Evolutionary conservation across 257 asterid species (phyloP), one percentile per base, ranked within the genome.

Genomic region (Primulina eburnea): DNA sequence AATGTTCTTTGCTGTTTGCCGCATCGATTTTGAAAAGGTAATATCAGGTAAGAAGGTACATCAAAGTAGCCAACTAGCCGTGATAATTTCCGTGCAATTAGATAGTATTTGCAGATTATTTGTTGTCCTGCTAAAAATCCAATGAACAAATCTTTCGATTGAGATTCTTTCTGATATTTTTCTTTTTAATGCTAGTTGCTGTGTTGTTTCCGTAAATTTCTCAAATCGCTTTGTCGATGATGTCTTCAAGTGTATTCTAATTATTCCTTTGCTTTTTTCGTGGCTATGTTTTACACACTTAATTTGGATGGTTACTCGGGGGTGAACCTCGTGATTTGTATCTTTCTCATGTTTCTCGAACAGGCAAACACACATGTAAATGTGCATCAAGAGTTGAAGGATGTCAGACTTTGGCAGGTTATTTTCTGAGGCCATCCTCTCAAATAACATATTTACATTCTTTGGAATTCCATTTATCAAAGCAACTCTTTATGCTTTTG

Each of bases 341-440:
- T 50, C 57, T 50, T 16, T 50, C 8, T 50, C 20, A 50, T 16
- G 57, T 50, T 50, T 50, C 57, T 50, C 18, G 17, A 17, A 50
- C 57, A 94, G 99, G 97, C 99, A 53, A 94, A 94, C 82, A 94
- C 99, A 58, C 97, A 94, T 82, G 89, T 94, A 68, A 82, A 86
- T 69, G 90, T 91, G 73, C 95, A 83, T 58, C 97, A 83, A 70
- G 99, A 94, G 32, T 71, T 85, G 79, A 94, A 86, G 88, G 99
- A 94, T 78, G 96, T 94, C 80, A 94, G 88, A 82, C 95, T 94
- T 71, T 94, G 99, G 99, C 99, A 91, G 99, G 99, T 93, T 68
- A 64, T 70, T 73, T 55, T 68, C 21, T 30, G 63, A 72, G 6
- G 56, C 40, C 65, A 38, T 38, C 61, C 62, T 69, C 77, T 56